Conservation (phyloP, 2,329 filamentous ascomycete species). For the Akanthomyces uredinophilus region DNA sequence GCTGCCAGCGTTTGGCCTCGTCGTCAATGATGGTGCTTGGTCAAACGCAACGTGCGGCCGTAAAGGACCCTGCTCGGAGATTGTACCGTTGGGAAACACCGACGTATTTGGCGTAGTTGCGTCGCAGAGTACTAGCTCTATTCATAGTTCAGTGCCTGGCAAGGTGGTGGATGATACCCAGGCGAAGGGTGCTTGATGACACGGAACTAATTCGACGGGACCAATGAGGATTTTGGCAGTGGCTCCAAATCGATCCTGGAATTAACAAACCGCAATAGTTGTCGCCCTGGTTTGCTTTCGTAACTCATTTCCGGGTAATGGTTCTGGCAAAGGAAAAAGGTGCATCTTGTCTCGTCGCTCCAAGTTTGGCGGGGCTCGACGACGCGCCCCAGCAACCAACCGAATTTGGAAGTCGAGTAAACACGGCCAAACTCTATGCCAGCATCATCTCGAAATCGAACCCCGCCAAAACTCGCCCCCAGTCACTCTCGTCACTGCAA, state of each 20-base stretch:
- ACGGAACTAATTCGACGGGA: conserved; percentile 14
- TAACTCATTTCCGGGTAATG: no score
- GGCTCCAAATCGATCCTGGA: no score
- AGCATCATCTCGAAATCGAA: conserved; percentile 9
- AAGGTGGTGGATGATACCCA: conserved; percentile 11
- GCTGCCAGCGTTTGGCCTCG: no score
- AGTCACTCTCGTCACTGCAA: not conserved
- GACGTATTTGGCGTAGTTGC: not conserved
- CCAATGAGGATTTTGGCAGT: not conserved
- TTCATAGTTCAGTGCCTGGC: conserved; percentile 17
- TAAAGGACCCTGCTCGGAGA: no score
- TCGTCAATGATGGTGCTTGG: no score
- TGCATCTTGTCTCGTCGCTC: not conserved
- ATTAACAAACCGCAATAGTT: no score
- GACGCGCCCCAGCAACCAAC: conserved; percentile 15
- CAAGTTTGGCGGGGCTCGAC: not conserved
- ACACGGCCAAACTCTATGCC: conserved; percentile 10
- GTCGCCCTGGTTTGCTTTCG: no score
- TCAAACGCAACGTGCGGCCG: no score
- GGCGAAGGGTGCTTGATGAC: not conserved
- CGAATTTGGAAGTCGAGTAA: conserved; percentile 17
- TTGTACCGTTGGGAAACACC: no score
- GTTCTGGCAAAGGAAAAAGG: not conserved
- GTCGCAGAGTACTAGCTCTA: conserved; percentile 17
- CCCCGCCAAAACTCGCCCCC: conserved; percentile 1